These are phyloP conservation scores for Microdochium bolleyi DNA, from an alignment of 2,329 filamentous ascomycete species.

Conservation along the genomic window DNA sequence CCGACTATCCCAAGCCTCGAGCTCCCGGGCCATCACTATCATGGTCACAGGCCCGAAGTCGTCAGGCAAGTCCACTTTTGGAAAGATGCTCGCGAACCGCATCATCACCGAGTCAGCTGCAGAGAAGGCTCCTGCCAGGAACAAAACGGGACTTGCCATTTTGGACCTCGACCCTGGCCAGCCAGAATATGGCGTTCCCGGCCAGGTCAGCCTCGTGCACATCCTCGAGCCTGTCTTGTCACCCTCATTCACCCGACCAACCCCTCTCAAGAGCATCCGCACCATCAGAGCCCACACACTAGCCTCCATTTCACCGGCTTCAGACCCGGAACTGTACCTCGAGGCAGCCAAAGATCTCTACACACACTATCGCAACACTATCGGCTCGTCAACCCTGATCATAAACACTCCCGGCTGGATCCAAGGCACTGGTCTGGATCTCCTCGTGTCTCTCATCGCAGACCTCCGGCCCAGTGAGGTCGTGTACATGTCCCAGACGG, in stretches of 20 bases:
- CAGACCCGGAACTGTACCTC: slow-evolving; percentile 60
- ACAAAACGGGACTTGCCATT: slow-evolving; percentile 44
- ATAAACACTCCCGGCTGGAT: slow-evolving; percentile 73
- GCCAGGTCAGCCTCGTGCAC: slow-evolving; percentile 60
- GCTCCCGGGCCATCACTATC: slow-evolving; percentile 28
- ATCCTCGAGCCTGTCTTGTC: slow-evolving; percentile 55
- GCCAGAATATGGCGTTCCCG: slow-evolving; percentile 64
- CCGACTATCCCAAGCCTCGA: slow-evolving; percentile 28
- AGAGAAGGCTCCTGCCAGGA: not conserved
- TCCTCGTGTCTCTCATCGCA: slow-evolving; percentile 50
- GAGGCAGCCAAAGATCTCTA: slow-evolving; percentile 57
- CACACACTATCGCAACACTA: slow-evolving; percentile 40
- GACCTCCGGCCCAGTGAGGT: slow-evolving; percentile 50
- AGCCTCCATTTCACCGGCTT: slow-evolving; percentile 55
- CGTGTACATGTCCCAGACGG: slow-evolving; percentile 61
- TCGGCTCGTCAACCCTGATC: slow-evolving; percentile 47
- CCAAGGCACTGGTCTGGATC: slow-evolving; percentile 59
- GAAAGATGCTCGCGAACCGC: slow-evolving; percentile 57
- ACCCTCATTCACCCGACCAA: slow-evolving; percentile 57
- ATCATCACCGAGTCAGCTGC: slow-evolving; percentile 30
- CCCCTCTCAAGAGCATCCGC: slow-evolving; percentile 20
- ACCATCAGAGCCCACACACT: slow-evolving; percentile 58
- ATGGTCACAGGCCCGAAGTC: slow-evolving; percentile 64
- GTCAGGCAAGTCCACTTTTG: slow-evolving; percentile 71
- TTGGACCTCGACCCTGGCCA: slow-evolving; percentile 74